Conservation (phyloP, 225 moss, liverwort and hornwort genomes). For the Straminergon stramineum region DNA sequence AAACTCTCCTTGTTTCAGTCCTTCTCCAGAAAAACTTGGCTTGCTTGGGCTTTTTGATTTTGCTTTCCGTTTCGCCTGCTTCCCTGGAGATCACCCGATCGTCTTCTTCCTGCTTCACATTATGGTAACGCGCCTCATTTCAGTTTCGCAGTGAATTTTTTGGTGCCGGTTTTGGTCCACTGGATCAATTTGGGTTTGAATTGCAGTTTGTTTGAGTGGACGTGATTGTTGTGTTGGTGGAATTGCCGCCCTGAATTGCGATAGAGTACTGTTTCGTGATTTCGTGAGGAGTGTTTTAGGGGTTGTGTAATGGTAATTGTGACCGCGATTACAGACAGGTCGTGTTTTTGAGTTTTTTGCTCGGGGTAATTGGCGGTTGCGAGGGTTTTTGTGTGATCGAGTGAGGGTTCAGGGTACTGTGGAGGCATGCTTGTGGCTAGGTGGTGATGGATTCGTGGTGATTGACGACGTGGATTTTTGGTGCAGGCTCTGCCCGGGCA, state of each 20-base stretch:
- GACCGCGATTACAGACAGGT: not conserved
- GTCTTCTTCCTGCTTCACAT: not conserved
- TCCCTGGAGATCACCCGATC: not conserved
- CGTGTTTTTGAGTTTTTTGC: not conserved
- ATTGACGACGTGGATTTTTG: not conserved
- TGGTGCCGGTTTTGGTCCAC: too few relatives aligned
- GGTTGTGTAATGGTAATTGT: not conserved
- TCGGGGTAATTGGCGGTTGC: not conserved
- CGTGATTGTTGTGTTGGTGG: not conserved
- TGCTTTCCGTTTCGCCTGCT: not conserved
- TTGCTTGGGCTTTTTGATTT: not conserved
- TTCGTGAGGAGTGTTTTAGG: not conserved
- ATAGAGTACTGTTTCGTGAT: not conserved
- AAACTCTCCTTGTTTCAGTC: not conserved
- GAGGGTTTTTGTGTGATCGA: not conserved
- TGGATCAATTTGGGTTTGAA: not conserved
- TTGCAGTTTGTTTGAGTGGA: not conserved
- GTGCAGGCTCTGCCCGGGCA: constrained; percentile 78
- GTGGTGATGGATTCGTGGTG: not conserved
- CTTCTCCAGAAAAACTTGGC: not conserved
- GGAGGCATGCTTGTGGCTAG: not conserved
- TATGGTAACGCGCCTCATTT: not conserved
- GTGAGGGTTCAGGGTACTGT: not conserved
- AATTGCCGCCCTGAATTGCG: not conserved
- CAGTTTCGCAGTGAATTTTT: not conserved